Conservation (phyloP, 768 basidiomycete genomes). For the Tephrocybe sp. region DNA sequence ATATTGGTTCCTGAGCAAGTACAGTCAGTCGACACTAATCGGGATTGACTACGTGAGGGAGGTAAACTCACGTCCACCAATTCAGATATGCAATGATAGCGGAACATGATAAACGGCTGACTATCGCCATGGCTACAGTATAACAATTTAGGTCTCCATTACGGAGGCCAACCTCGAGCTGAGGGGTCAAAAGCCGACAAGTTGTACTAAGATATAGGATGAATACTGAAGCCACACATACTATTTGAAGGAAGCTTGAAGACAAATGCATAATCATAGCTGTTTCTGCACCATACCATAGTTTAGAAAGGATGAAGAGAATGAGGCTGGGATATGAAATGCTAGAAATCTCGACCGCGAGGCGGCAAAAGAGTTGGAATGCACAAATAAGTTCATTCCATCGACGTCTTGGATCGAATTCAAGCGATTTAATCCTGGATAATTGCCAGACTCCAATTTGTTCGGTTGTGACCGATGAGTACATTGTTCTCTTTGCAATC, state of each 20-base stretch:
- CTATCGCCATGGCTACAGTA: slow-evolving; percentile 18
- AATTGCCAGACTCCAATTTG: slow-evolving; percentile 20
- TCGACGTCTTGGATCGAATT: slow-evolving; percentile 5
- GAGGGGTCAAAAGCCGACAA: background rate
- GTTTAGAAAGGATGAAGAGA: slow-evolving; percentile 18
- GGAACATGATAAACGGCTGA: slow-evolving; percentile 14
- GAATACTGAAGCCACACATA: too few relatives aligned
- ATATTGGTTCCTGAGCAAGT: slow-evolving; percentile 7
- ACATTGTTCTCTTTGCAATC: too few relatives aligned
- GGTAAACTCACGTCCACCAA: slow-evolving; percentile 20
- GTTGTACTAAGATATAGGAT: background rate
- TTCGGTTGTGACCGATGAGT: slow-evolving; percentile 13
- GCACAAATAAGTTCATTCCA: slow-evolving; percentile 11
- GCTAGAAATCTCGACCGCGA: slow-evolving; percentile 21
- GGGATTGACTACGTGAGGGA: too few relatives aligned
- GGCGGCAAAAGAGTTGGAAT: slow-evolving; percentile 17
- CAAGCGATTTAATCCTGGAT: slow-evolving; percentile 5
- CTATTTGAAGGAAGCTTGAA: slow-evolving; percentile 18
- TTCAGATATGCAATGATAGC: slow-evolving; percentile 16
- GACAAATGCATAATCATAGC: slow-evolving; percentile 25
- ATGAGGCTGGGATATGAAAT: slow-evolving; percentile 18
- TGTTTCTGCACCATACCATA: slow-evolving; percentile 22
- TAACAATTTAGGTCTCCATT: slow-evolving; percentile 14
- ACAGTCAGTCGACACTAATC: background rate
- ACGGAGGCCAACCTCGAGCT: slow-evolving; percentile 22